Base-by-base conservation (phyloP, 2,329 filamentous ascomycete genomes). In the Sporothrix dimorphospora region DNA sequence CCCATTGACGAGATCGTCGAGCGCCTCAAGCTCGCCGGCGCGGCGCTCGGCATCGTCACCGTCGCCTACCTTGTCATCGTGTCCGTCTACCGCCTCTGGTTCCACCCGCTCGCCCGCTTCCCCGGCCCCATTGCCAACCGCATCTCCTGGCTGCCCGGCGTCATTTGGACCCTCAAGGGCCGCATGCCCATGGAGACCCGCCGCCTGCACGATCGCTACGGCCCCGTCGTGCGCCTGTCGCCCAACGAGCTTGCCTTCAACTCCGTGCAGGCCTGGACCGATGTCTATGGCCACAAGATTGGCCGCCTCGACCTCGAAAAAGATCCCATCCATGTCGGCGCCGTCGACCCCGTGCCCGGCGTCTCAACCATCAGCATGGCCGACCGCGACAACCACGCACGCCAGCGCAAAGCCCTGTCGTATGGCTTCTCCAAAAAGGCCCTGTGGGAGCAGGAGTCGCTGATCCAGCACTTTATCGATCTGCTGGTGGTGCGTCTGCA, bases 101-200 rank as follows among this genome's bases (percentile, higher is more conserved):
- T 79, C 47, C 78, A 79, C 72, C 78, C 78, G 1, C 75, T 79
- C 19, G 69, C 73, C 11, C 24, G 21, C 34, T 76, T 73, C 69
- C 78, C 78, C 1, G 78, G 78, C 21, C 78, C 78, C 3, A 27
- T 76, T 5, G 34, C 73, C 27, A 71, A 75, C 38, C 74, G 76
- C 65, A 75, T 76, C 8, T 77, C 76, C 3, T 57, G 70, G 38
- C 47, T 78, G 8, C 76, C 77, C 3, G 75, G 57, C 45, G 70
- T 73, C 34, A 85, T 96, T 42, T 93, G 93, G 19, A 96, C 97
- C 76, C 88, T 97, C 66, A 92, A 92, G 2, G 94, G 94, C 30
- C 95, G 95, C 79, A 95, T 97, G 91, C 81, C 83, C 72, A 73
- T 74, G 69, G 42, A 71, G 34, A 69, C 75, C n/a, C 71, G 73